Evolutionary conservation across 495 filamentous ascomycete genomes (phyloP), one percentile per base, ranked within the genome.

Genomic region (Endocarpon pusillum): DNA sequence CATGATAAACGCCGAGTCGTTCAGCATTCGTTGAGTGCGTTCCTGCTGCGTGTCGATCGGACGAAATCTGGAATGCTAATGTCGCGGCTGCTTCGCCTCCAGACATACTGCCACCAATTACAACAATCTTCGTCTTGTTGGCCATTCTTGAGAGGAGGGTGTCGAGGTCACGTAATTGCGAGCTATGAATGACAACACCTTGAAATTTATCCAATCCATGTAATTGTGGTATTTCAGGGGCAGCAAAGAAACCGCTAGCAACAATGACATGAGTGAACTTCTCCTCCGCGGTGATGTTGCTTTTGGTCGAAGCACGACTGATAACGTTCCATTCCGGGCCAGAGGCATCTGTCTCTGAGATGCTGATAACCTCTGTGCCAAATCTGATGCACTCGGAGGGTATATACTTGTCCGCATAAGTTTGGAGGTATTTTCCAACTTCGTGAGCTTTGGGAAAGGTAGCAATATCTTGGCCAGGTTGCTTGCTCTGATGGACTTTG

Each of bases 41-140:
- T 1, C 46, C 48, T 1, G 67, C 61, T 0, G 64, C 58, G 40
- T 73, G 55, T 3, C 42, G 44, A 0, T 60, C 55, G 15, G 73
- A 71, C 1, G 79, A 82, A 3, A 83, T 49, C 32, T 79, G 69
- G 12, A 74, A 59, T 10, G 81, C 82, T 21, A 85, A 61, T 3
- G 72, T 67, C 15, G 74, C 71, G 4, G 79, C 80, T 25, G 75
- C 70, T 56, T 92, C 84, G 6, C 73, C 66, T 0, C 81, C 81
- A 12, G 79, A 87, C 67, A 91, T 83, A 36, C 80, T 78, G 2
- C 83, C 83, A 3, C 84, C 84, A 6, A 87, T 64, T 10, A 94
- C 66, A 2, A 86, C 63, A 32, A 91, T 68, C 43, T 76, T 79
- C n/a, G 40, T 40, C 16, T 22, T 37, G 7, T 7, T 37, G 21